Evolutionary conservation across 768 basidiomycete genomes (phyloP).

Genomic region (Podaxis carcinomalis): DNA sequence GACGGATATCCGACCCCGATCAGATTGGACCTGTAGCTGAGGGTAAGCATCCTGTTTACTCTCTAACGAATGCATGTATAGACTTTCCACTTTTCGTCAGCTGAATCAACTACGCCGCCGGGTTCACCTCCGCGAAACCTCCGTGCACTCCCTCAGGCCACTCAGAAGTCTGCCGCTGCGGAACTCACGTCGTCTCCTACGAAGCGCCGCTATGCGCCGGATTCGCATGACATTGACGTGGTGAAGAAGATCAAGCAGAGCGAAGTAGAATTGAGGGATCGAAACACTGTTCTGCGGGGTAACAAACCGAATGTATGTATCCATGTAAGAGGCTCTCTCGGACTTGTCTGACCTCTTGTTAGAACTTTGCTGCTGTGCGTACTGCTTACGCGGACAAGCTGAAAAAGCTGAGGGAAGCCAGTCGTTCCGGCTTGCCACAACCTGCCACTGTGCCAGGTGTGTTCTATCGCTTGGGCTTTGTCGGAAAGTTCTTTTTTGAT

Average conservation of each 20-base stretch:
- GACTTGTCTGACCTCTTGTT: not conserved
- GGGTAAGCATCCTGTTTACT: conserved; percentile 26
- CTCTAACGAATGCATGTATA: not conserved
- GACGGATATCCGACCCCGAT: conserved; percentile 45
- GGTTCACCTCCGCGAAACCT: conserved; percentile 38
- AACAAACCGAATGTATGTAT: conserved; percentile 73
- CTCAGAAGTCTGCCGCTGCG: conserved; percentile 23
- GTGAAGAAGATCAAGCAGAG: conserved; percentile 81
- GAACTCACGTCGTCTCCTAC: conserved; percentile 40
- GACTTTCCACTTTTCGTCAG: not conserved
- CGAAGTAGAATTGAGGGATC: conserved; percentile 78
- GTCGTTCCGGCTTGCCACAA: conserved; percentile 42
- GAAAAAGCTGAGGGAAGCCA: conserved; percentile 69
- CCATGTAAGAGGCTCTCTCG: not conserved
- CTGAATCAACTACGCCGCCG: conserved; percentile 44
- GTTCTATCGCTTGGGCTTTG: conserved; percentile 5
- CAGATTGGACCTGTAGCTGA: conserved; percentile 41
- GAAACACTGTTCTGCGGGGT: conserved; percentile 80
- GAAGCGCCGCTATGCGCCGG: conserved; percentile 78
- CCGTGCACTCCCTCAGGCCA: conserved; percentile 24
- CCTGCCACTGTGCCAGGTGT: conserved; percentile 39
- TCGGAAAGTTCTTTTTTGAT: not conserved
- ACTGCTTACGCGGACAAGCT: conserved; percentile 69
- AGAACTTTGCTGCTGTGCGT: conserved; percentile 81
- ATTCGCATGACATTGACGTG: conserved; percentile 72